Evolutionary conservation across 495 filamentous ascomycete species (phyloP), one percentile per base, ranked within the genome.

Genomic region (Hypomontagnella monticulosa): DNA sequence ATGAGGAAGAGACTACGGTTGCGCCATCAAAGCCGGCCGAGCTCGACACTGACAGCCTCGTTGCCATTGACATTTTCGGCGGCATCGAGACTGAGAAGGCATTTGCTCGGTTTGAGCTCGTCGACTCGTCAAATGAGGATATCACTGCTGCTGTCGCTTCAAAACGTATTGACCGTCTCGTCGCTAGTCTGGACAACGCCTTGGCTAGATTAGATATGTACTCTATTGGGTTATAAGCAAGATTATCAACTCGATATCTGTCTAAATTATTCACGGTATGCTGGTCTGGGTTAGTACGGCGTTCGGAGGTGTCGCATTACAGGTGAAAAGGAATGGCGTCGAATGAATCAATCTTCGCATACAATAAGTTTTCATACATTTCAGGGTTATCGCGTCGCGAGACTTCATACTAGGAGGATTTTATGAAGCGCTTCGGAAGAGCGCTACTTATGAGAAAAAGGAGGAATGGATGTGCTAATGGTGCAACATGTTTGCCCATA

Each of bases 41-140:
- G 43, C 50, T 80, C 14, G 65, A 77, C 47, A 74, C 73, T 6
- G 75, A 76, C 12, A 67, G 57, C 4, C 61, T 78, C 10, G 68
- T 67, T 4, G 44, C 73, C 4, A 65, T 76, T 16, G 74, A 76
- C n/a, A 76, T 85, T 42, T 87, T 90, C 44, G 82, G 81, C 30
- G 81, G 80, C 59, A 78, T 89, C 44, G 74, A 79, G 55, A 61
- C 79, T 5, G 86, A 87, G 44, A 92, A 93, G 75, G 70, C 78
- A 2, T 76, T 83, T 46, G 73, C 82, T 8, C 76, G 82, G 27
- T 84, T 83, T 56, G 85, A 90, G 66, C 79, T 92, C 11, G 80
- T 88, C 12, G 80, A 76, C 36, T 60, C 73, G 10, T 68, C 86
- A 4, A 76, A 76, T n/a, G 78, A 83, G n/a, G 85, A 88, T 15